These are phyloP conservation scores for Rhizopus sp. DNA, from an alignment of 371 early-diverging fungal species.

Conservation along the genomic window DNA sequence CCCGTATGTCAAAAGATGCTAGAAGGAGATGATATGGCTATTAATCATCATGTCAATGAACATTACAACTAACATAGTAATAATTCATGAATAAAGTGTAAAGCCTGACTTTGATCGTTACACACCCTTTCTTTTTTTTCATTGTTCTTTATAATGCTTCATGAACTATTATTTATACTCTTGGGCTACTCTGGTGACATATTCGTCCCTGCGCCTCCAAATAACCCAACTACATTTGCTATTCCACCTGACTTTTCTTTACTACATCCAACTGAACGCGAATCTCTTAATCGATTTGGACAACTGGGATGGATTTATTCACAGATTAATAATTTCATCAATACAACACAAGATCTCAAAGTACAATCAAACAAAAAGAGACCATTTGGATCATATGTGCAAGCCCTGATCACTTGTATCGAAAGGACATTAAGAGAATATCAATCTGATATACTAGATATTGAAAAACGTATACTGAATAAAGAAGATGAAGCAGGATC, in stretches of 20 bases:
- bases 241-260: slow-evolving; percentile 62
- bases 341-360: slow-evolving; percentile 17
- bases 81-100: neutral
- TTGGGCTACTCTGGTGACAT: slow-evolving; percentile 72
- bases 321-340: slow-evolving; percentile 48
- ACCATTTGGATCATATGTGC: slow-evolving; percentile 46
- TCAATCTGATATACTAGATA: slow-evolving; percentile 51
- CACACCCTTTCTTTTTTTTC: neutral
- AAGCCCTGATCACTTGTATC: slow-evolving; percentile 56
- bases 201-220: slow-evolving; percentile 60
- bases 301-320: slow-evolving; percentile 64
- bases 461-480: slow-evolving; percentile 56
- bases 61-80: slow-evolving; percentile 28
- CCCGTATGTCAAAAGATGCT: slow-evolving; percentile 49
- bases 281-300: slow-evolving; percentile 62
- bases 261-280: slow-evolving; percentile 72
- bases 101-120: neutral
- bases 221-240: slow-evolving; percentile 57
- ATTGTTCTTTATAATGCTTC: slow-evolving; percentile 59
- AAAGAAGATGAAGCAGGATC: slow-evolving; percentile 46
- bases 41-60: slow-evolving; percentile 54
- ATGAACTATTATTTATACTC: slow-evolving; percentile 75
- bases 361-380: slow-evolving; percentile 1
- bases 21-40: slow-evolving; percentile 52
- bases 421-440: slow-evolving; percentile 58